Evolutionary conservation across 805 yeast species (phyloP), one percentile per base, ranked within the genome.

Genomic region (Maudiozyma serrabonitensis): DNA sequence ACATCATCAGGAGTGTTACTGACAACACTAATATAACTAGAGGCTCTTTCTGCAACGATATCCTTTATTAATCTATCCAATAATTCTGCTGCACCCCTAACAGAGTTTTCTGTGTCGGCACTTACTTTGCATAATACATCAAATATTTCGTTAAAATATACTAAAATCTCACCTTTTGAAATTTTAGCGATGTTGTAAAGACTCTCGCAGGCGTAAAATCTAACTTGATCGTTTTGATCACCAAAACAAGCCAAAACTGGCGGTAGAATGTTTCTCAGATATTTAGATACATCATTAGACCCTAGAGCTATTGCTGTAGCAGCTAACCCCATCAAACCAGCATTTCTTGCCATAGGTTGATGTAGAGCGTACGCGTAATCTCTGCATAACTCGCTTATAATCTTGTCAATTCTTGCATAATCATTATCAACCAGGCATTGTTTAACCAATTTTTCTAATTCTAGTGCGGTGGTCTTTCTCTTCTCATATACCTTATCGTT

Each of bases 131-230:
- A 90, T 48, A 93, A 73, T 18, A 90, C 93, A 63, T 93, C 98
- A 63, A 93, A 93, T 1, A 89, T 84, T 68, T 93, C 98, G 67
- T 91, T 93, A 73, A 93, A 93, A 64, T 87, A 90, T 12, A 85
- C 72, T 52, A 93, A 71, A 21, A 93, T 87, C 67, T 93, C 98
- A 28, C 98, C 98, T 56, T 95, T 81, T 3, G 98, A 95, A 19
- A 93, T 95, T 62, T 93, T 93, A 44, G 98, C 95, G 43, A 93
- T 90, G 67, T 93, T 93, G 68, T 93, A 93, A 52, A 93, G 73
- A 45, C 95, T 84, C 62, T 93, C 99, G 69, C 98, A 93, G 0
- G 99, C 97, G 65, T 89, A 93, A 61, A 93, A 93, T 48, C 99
- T 75, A 8, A 93, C 99, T 56, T 95, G 79, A n/a, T 96, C 91